A percentile compares a stretch with the other conserved stretches of the same genome.
Evolutionary conservation across 352 stramenopile species (phyloP).

Genomic region (Globisporangium middletonii): DNA sequence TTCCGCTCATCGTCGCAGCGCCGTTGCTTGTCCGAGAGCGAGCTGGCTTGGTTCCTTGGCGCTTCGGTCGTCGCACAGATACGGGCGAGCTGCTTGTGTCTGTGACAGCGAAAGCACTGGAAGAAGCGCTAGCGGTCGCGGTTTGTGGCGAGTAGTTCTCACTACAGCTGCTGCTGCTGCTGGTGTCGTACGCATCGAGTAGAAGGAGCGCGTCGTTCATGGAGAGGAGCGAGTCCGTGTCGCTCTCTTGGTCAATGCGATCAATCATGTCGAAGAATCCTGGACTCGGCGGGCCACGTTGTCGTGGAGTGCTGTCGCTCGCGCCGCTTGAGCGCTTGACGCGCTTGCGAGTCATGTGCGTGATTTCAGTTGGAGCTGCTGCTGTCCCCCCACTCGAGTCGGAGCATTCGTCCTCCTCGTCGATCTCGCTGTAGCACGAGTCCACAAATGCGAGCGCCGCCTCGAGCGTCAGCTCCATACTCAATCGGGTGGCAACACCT

Average conservation of each 20-base stretch:
- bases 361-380: background rate
- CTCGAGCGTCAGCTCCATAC: slow-evolving; percentile 7
- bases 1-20: no score
- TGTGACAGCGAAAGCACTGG: no score
- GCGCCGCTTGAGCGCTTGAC: background rate
- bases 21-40: no score
- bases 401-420: background rate
- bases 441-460: slow-evolving; percentile 11
- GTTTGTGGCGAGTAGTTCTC: background rate
- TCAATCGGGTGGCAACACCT: background rate
- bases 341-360: background rate
- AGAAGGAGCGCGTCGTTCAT: slow-evolving; percentile 6
- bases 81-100: no score
- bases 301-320: background rate
- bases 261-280: slow-evolving; percentile 5
- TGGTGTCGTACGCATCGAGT: background rate
- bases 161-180: background rate
- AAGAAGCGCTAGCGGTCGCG: no score
- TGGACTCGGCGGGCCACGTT: background rate
- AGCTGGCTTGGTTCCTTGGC: no score
- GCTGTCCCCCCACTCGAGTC: background rate
- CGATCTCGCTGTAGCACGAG: slow-evolving; percentile 3
- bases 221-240: slow-evolving; percentile 3
- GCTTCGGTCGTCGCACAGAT: no score
- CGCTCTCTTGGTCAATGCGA: background rate